Evolutionary conservation across 305 asterid species (phyloP).

Genomic region (Fraxinus paxiana): DNA sequence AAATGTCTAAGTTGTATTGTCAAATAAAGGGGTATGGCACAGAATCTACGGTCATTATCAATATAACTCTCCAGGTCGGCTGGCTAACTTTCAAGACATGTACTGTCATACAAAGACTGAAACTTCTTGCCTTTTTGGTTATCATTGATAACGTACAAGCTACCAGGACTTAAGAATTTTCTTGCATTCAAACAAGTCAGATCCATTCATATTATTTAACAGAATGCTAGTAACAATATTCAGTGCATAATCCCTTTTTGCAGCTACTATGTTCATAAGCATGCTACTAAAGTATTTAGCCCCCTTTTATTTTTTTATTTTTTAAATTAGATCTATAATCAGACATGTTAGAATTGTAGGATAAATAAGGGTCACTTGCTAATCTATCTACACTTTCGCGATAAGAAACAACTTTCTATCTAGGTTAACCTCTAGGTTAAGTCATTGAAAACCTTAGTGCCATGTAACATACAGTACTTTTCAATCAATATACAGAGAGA

Average conservation of each 20-base stretch:
- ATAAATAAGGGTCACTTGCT: not conserved
- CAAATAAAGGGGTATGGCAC: conserved; percentile 1
- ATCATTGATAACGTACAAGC: not conserved
- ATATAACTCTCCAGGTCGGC: not conserved
- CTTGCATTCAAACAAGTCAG: not conserved
- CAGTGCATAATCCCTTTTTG: not conserved
- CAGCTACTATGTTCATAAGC: conserved; percentile 3
- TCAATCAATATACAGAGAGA: conserved; percentile 12
- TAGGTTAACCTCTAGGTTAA: not conserved
- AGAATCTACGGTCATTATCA: not conserved
- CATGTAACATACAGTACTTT: conserved; percentile 14
- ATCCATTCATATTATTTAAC: not conserved
- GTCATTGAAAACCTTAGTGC: not conserved
- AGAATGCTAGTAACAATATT: not conserved
- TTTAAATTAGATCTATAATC: not conserved
- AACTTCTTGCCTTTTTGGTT: not conserved
- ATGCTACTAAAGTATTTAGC: conserved; percentile 9
- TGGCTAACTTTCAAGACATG: conserved; percentile 7
- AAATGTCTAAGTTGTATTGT: conserved; percentile 1
- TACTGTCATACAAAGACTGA: not conserved
- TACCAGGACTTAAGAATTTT: not conserved
- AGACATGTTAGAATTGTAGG: not conserved
- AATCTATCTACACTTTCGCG: not conserved
- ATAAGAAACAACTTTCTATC: conserved; percentile 1
- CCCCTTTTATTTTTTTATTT: not conserved